A percentile compares a stretch with the other conserved stretches of the same genome.
Evolutionary conservation across 2,329 filamentous ascomycete species (phyloP).

Genomic region (Colletotrichum siamense): DNA sequence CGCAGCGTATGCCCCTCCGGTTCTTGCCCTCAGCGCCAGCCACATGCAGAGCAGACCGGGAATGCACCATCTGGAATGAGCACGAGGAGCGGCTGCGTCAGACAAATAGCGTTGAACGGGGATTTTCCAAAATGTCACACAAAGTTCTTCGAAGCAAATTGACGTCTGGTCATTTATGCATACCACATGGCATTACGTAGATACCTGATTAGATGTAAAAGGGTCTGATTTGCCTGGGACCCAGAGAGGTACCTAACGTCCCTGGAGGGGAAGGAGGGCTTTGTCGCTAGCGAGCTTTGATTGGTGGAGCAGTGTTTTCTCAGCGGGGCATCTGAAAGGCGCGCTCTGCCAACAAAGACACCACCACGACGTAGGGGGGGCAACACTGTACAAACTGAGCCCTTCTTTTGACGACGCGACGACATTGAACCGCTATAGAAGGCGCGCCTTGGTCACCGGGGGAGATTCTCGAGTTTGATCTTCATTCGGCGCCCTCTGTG

Average conservation of each 20-base stretch:
- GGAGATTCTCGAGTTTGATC: background rate
- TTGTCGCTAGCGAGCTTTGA: background rate
- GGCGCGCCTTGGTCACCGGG: background rate
- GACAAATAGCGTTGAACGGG: background rate
- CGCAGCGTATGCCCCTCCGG: background rate
- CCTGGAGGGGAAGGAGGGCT: background rate
- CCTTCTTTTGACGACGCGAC: background rate
- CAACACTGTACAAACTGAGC: background rate
- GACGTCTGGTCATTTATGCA: background rate
- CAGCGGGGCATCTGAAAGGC: background rate
- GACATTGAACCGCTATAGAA: background rate
- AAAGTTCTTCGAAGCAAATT: background rate
- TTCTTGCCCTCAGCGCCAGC: background rate
- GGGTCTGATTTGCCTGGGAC: background rate
- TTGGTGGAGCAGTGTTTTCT: background rate
- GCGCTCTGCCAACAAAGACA: background rate
- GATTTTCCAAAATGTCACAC: background rate
- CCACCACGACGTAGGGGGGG: background rate
- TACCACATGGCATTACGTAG: background rate
- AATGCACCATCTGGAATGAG: background rate
- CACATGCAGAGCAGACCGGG: background rate
- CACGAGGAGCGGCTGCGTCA: background rate
- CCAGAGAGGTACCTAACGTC: background rate
- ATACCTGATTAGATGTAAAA: conserved; percentile 12
- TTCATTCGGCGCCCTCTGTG: background rate